phyloP scores from a whole-genome alignment of 2,329 filamentous ascomycete species.

The Clonostachys solani region DNA sequence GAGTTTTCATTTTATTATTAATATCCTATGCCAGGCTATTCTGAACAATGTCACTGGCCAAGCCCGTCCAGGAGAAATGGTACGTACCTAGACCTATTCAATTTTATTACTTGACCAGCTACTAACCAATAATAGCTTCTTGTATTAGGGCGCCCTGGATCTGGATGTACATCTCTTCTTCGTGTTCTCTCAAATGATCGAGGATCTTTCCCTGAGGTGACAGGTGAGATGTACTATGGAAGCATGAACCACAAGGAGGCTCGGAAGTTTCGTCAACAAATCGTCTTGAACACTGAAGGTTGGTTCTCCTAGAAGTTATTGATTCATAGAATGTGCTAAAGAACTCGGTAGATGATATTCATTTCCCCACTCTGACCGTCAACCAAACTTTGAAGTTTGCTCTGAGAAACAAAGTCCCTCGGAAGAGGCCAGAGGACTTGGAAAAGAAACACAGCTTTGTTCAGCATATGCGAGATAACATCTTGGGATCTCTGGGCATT shows the following conservation, averaged over 20 bases:
- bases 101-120: neutral
- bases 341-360: constrained; percentile 39
- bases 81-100: constrained; percentile 9
- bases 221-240: constrained; percentile 17
- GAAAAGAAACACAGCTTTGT: constrained; percentile 20
- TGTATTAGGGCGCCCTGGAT: constrained; percentile 21
- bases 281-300: constrained; percentile 25
- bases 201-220: constrained; percentile 17
- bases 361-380: constrained; percentile 63
- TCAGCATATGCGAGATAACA: constrained; percentile 18
- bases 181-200: constrained; percentile 20
- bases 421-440: constrained; percentile 39
- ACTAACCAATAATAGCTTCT: constrained; percentile 13
- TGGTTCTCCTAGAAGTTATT: neutral
- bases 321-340: neutral
- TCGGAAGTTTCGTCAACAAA: constrained; percentile 15
- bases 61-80: constrained; percentile 35
- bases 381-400: constrained; percentile 62
- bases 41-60: constrained; percentile 29
- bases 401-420: constrained; percentile 54
- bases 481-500: constrained; percentile 57
- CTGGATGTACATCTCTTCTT: constrained; percentile 22
- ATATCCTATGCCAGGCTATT: constrained; percentile 23
- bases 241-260: constrained; percentile 14
- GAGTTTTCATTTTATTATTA: neutral